Evolutionary conservation across 108 stramenopile genomes (phyloP), one percentile per base, ranked within the genome.

Genomic region (Fistulifera solaris): DNA sequence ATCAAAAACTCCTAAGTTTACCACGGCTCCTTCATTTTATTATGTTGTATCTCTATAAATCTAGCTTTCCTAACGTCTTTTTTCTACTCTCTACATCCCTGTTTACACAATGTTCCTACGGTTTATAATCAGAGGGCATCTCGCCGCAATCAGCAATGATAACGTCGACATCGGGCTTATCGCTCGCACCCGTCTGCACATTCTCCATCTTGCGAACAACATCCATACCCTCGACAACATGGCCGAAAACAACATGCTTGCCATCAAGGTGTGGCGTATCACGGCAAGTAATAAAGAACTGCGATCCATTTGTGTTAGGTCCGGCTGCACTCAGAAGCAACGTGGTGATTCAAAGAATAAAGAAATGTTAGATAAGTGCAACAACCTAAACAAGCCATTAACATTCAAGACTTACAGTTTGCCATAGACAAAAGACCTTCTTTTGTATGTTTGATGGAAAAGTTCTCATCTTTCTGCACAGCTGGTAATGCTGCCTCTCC

Each of bases 221-320:
- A 13, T 95, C 95, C 94, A 98, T 95, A 24, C 96, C 96, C 54
- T 95, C 92, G 35, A 95, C 92, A 12, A 98, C 96, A 50, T 94
- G 88, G 6, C 98, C 98, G 73, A 99, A 99, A 0, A 99, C 98
- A 38, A 98, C 96, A 69, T 99, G 98, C 71, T 97, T 97, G 26
- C 89, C 87, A 76, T 99, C 97, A 56, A 99, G 66, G 52, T 95
- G 94, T 25, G 93, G 88, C 16, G 86, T 87, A 18, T 80, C 89
- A 24, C 59, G 50, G 48, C 74, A 65, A 7, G 93, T 96, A 40
- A 96, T 86, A 71, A 98, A 99, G 68, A 99, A 99, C 73, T 97
- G 96, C 55, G 63, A 70, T 19, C 90, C 92, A 62, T 96, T 94
- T 14, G 89, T 95, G 45, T 80, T 71, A 10, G 88, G 92, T 0